Percentiles rank a stretch among this genome's conserved stretches.
Evolutionary conservation across 306 rosid genomes (phyloP).

Genomic region (Alnus glutinosa): DNA sequence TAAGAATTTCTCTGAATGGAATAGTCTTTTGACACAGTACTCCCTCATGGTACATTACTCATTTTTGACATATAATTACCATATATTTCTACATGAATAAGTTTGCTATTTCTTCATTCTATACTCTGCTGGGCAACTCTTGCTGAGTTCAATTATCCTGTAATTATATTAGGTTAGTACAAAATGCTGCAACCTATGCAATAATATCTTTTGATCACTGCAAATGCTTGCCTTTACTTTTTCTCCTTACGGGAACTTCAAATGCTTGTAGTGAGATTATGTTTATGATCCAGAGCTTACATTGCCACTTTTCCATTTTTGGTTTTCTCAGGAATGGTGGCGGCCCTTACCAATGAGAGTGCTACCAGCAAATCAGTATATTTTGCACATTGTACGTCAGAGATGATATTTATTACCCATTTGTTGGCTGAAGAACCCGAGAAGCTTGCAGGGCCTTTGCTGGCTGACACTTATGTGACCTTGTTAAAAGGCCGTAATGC

Average conservation of each 20-base stretch:
- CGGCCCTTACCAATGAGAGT: slow-evolving; percentile 94
- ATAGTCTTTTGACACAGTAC: no score
- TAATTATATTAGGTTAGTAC: background rate
- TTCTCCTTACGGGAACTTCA: slow-evolving; percentile 2
- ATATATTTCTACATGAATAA: no score
- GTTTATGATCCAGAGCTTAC: slow-evolving; percentile 14
- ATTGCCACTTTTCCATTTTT: slow-evolving; percentile 8
- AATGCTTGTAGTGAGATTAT: slow-evolving; percentile 1
- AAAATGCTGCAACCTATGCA: background rate
- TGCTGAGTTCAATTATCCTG: background rate
- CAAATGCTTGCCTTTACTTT: background rate
- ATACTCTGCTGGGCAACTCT: background rate
- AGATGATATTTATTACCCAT: slow-evolving; percentile 89
- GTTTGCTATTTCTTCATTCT: no score
- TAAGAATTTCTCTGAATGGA: no score
- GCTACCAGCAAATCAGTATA: slow-evolving; percentile 94
- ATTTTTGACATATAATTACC: no score
- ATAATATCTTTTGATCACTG: background rate
- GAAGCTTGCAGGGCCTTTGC: slow-evolving; percentile 91
- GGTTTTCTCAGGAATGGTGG: slow-evolving; percentile 73
- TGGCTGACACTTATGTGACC: slow-evolving; percentile 90
- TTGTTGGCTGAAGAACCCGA: slow-evolving; percentile 81
- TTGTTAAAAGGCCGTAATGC: slow-evolving; percentile 83
- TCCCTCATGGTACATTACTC: no score
- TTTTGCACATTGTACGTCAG: slow-evolving; percentile 90